Base-by-base conservation (phyloP, 345 rosid species). In the Populus pruinosa region DNA sequence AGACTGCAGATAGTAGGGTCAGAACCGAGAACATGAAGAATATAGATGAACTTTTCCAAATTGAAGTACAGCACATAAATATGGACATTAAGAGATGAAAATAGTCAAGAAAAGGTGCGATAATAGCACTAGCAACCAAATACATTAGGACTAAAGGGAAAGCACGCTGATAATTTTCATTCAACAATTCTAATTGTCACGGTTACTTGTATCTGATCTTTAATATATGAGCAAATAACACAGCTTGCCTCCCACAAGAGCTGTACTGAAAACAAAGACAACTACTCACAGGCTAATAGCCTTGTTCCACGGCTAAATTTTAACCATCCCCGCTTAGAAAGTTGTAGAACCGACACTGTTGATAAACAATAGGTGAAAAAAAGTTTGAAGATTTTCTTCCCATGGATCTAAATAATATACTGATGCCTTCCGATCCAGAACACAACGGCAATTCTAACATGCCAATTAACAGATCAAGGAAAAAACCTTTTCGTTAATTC, bases 1-100 rank as follows among this genome's bases (percentile, higher is more conserved):
- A 86, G 99, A 96, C 98, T 96, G 87, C 80, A 84, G 67, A 73
- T 21, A 82, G 53, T 56, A 79, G 18, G 67, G 72, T 71, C n/a
- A 78, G 74, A 69, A 78, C 72, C 55, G 14, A 71, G n/a, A 73
- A 27, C 67, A 31, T 8, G 10, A 53, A 1, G 21, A 53, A 67
- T 21, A 16, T 41, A 47, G 29, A 74, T 10, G 29, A 38, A 6
- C 50, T 14, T 47, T 69, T 23, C 11, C 10, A 36, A 38, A 67
- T 21, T 5, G 23, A 13, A 50, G 13, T n/a, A 29, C 44, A 41
- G 44, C 44, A 27, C 2, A 16, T 29, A 67, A 31, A 31, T 18
- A 16, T 31, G 50, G 50, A 47, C 17, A 47, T 2, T 47, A 3
- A 47, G 50, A 47, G 50, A 47, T 61, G 12, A 36, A 65, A 39